Base-by-base conservation (phyloP, 2,329 filamentous ascomycete species). In the Thielaviopsis euricoi region DNA sequence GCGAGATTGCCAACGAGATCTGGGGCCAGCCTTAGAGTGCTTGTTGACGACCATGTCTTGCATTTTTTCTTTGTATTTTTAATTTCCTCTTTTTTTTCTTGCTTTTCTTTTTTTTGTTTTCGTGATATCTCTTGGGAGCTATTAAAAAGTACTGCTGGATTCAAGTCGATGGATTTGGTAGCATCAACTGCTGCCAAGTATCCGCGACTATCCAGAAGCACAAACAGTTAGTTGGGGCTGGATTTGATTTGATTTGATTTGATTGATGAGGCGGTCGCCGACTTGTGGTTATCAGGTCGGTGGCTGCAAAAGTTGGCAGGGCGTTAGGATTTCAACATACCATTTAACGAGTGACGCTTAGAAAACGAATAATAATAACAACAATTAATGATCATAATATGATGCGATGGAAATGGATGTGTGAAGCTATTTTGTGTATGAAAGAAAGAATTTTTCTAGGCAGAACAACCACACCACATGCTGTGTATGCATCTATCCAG, bases 1-100 rank as follows among this genome's bases (percentile, higher is more conserved):
- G 81, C 60, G 74, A 79, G 55, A 76, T 88, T 63, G 83, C 84
- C 5, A 75, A 82, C 64, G 76, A 80, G 58, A 74, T 88, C 46
- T 88, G 85, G 85, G 53, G 48, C 49, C 50, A 53, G 37, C 49
- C 21, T 25, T 48, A 23, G 26, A 48, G 43, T 21, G 2, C n/a
- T 33, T n/a, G n/a, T 40, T 13, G 13, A n/a, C 25, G 13, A 9
- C 25, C 22, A 2, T 21, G 22, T 22, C 22, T 43, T 25, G 33
- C 25, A 4, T 23, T 43, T 29, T 21, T 40, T 55, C 37, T n/a
- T 26, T 33, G 37, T 52, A 19, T 29, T 25, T 40, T 13, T 22
- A 19, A 9, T 52, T 51, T 57, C 29, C 40, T 43, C 55, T 21
- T 25, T 52, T 23, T 25, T 29, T 49, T 55, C 7, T 52, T 19